These are phyloP conservation scores for Lachnum nothofagi DNA, from an alignment of 2,329 filamentous ascomycete species.

Conservation along the genomic window DNA sequence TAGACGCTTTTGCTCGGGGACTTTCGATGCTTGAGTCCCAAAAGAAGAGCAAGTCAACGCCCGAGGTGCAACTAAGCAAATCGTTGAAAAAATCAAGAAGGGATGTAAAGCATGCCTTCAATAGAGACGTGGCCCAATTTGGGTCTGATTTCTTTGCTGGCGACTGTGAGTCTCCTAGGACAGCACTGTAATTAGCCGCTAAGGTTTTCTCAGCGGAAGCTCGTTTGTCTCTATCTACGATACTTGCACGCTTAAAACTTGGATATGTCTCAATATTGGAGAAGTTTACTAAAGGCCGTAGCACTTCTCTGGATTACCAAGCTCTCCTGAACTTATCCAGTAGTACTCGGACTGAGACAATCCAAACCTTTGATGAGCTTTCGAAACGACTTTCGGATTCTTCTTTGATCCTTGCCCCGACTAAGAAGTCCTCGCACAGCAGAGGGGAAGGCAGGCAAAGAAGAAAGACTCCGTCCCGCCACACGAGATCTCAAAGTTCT, in stretches of 20 bases:
- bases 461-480: conserved; percentile 4
- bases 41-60: conserved; percentile 34
- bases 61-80: conserved; percentile 38
- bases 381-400: conserved; percentile 35
- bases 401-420: conserved; percentile 13
- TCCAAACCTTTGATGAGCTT: conserved; percentile 45
- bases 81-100: conserved; percentile 25
- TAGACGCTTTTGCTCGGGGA: conserved; percentile 41
- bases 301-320: conserved; percentile 40
- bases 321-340: conserved; percentile 45
- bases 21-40: conserved; percentile 37
- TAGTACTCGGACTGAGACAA: conserved; percentile 43
- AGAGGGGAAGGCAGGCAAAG: conserved; percentile 1
- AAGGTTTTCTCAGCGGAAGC: conserved; percentile 25
- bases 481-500: conserved; percentile 19
- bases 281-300: conserved; percentile 33
- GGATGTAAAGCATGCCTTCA: conserved; percentile 41
- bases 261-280: conserved; percentile 39
- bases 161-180: conserved; percentile 39
- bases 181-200: neutral
- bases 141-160: conserved; percentile 43
- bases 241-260: conserved; percentile 41
- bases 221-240: conserved; percentile 25
- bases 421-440: conserved; percentile 4
- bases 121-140: conserved; percentile 36